A percentile compares a stretch with the other conserved stretches of the same genome.
These are phyloP conservation scores for Dactylonectria macrodidyma DNA, from an alignment of 2,329 filamentous ascomycete species.

Conservation along the genomic window DNA sequence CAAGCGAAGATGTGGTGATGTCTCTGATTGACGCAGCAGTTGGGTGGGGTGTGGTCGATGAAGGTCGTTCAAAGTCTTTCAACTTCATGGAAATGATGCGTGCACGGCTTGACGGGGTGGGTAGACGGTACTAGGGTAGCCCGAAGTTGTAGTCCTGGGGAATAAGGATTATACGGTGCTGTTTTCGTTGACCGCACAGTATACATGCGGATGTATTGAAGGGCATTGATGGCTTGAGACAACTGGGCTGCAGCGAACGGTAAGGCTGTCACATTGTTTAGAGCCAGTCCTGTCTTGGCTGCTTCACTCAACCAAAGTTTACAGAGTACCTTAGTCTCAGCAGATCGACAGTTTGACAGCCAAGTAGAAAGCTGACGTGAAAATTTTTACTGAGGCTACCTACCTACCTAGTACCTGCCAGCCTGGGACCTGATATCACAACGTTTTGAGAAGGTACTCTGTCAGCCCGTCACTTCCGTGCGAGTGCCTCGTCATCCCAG, in stretches of 20 bases:
- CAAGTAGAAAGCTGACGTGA: not conserved
- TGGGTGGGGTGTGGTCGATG: constrained; percentile 3
- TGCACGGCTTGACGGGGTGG: not conserved
- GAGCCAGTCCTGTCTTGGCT: not conserved
- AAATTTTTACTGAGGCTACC: not conserved
- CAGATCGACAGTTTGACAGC: not conserved
- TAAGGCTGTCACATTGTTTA: constrained; percentile 22
- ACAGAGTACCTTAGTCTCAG: not conserved
- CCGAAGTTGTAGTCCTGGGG: not conserved
- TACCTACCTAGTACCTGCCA: no score
- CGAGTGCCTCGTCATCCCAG: not conserved
- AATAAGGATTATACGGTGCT: constrained; percentile 16
- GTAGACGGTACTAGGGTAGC: not conserved
- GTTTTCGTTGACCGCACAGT: not conserved
- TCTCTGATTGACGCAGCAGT: constrained; percentile 4
- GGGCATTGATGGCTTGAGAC: not conserved
- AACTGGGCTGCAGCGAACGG: not conserved
- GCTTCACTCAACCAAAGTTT: not conserved
- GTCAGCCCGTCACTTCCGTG: not conserved
- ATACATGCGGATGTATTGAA: constrained; percentile 2
- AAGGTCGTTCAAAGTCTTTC: not conserved
- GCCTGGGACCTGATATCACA: not conserved
- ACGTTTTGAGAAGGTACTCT: not conserved
- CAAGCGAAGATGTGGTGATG: constrained; percentile 5
- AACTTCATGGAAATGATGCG: not conserved